phyloP scores from a whole-genome alignment of 2,329 filamentous ascomycete species.

The Verticillium longisporum region DNA sequence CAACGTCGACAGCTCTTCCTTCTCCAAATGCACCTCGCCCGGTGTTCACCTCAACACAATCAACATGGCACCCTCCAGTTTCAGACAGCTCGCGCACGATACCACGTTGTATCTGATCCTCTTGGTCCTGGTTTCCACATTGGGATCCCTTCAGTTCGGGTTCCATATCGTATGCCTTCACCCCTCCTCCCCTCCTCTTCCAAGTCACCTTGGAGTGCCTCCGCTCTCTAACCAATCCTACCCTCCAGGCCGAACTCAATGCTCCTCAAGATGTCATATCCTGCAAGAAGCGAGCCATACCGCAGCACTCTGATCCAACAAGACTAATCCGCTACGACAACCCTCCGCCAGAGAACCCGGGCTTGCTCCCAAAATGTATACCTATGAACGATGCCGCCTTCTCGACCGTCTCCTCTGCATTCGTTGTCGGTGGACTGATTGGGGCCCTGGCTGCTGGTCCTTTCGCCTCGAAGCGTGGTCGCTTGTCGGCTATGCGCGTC shows the following conservation, averaged over 20 bases:
- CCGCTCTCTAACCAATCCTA: neutral
- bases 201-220: neutral
- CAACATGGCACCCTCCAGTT: conserved; percentile 23
- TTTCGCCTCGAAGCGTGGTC: conserved; percentile 68
- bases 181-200: conserved; percentile 1
- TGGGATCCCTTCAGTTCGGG: conserved; percentile 90
- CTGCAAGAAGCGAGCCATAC: conserved; percentile 55
- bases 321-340: conserved; percentile 19
- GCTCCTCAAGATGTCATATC: conserved; percentile 91
- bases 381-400: conserved; percentile 78
- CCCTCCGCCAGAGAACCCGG: conserved; percentile 11
- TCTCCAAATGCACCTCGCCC: neutral
- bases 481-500: conserved; percentile 68
- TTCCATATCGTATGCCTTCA: conserved; percentile 70
- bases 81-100: conserved; percentile 35
- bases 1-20: neutral
- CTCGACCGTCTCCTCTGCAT: conserved; percentile 82
- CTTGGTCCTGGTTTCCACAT: conserved; percentile 66
- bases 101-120: conserved; percentile 74
- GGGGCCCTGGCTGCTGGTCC: conserved; percentile 78
- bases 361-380: conserved; percentile 67
- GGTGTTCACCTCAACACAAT: neutral
- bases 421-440: conserved; percentile 79
- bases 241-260: conserved; percentile 77
- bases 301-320: conserved; percentile 14